A percentile compares a stretch with the other conserved stretches of the same genome.
phyloP scores from a whole-genome alignment of 148 eudicot genomes.

The Spergularia bocconei region DNA sequence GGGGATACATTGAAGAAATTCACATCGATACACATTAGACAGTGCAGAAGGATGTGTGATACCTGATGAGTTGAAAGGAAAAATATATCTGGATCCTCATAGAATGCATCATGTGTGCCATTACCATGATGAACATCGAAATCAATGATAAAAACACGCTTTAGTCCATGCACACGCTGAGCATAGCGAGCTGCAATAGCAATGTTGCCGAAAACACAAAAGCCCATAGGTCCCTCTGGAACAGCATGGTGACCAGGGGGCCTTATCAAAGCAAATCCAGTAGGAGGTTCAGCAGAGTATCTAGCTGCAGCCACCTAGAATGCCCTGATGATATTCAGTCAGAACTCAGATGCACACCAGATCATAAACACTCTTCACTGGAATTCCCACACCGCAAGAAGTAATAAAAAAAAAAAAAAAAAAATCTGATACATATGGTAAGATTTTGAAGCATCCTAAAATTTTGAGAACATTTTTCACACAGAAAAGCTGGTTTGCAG shows the following conservation, averaged over 20 bases:
- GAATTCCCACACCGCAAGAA: not conserved
- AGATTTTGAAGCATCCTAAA: not conserved
- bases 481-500: not conserved
- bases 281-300: slow-evolving; percentile 51
- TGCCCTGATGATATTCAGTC: slow-evolving; percentile 29
- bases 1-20: too few species aligned
- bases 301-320: slow-evolving; percentile 77
- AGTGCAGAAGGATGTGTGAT: slow-evolving; percentile 15
- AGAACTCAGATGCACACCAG: slow-evolving; percentile 18
- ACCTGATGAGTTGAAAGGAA: slow-evolving; percentile 96
- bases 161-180: slow-evolving; percentile 75
- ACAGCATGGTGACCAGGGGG: slow-evolving; percentile 99
- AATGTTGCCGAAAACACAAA: slow-evolving; percentile 91
- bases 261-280: slow-evolving; percentile 82
- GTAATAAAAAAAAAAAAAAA: not conserved
- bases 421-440: not conserved
- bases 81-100: slow-evolving; percentile 85
- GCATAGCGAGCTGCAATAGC: slow-evolving; percentile 95
- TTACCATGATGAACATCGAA: slow-evolving; percentile 98
- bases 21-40: too few species aligned
- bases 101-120: slow-evolving; percentile 93
- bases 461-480: too few species aligned
- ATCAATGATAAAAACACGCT: slow-evolving; percentile 88
- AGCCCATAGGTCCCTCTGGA: slow-evolving; percentile 96
- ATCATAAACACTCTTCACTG: not conserved